phyloP scores from a whole-genome alignment of 495 filamentous ascomycete genomes.

The Aspergillus panamensis region DNA sequence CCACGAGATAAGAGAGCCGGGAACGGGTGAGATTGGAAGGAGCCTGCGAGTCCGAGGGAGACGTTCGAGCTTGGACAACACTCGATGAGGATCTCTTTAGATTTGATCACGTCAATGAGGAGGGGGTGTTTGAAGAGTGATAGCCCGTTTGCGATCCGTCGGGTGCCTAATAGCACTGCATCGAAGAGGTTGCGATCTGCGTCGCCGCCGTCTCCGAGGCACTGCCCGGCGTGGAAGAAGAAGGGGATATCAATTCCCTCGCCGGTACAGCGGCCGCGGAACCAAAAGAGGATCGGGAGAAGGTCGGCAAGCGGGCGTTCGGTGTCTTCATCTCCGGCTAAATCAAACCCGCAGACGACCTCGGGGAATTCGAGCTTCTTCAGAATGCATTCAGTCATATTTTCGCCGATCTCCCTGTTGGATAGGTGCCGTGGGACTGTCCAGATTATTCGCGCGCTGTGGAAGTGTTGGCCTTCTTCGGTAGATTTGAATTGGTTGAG shows the following conservation, averaged over 20 bases:
- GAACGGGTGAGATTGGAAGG: slow-evolving; percentile 74
- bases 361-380: slow-evolving; percentile 76
- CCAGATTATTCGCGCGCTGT: slow-evolving; percentile 88
- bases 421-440: slow-evolving; percentile 61
- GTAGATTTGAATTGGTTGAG: slow-evolving; percentile 69
- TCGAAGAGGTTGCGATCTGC: slow-evolving; percentile 88
- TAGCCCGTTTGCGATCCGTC: slow-evolving; percentile 85
- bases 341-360: slow-evolving; percentile 80
- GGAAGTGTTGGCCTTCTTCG: slow-evolving; percentile 69
- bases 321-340: slow-evolving; percentile 80
- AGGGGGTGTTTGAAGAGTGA: slow-evolving; percentile 89
- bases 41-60: slow-evolving; percentile 70
- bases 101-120: slow-evolving; percentile 79
- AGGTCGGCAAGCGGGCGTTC: slow-evolving; percentile 73
- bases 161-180: slow-evolving; percentile 78
- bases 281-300: slow-evolving; percentile 85
- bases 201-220: slow-evolving; percentile 68
- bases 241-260: slow-evolving; percentile 86
- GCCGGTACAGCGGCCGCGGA: slow-evolving; percentile 75
- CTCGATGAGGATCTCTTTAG: slow-evolving; percentile 83
- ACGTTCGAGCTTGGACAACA: slow-evolving; percentile 85
- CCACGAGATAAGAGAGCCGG: slow-evolving; percentile 82
- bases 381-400: slow-evolving; percentile 80
- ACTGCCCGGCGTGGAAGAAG: slow-evolving; percentile 92
- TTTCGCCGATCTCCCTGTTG: slow-evolving; percentile 63